Base-by-base conservation (phyloP, 1,284 basidiomycete species). In the Apiotrichum akiyoshidainum region DNA sequence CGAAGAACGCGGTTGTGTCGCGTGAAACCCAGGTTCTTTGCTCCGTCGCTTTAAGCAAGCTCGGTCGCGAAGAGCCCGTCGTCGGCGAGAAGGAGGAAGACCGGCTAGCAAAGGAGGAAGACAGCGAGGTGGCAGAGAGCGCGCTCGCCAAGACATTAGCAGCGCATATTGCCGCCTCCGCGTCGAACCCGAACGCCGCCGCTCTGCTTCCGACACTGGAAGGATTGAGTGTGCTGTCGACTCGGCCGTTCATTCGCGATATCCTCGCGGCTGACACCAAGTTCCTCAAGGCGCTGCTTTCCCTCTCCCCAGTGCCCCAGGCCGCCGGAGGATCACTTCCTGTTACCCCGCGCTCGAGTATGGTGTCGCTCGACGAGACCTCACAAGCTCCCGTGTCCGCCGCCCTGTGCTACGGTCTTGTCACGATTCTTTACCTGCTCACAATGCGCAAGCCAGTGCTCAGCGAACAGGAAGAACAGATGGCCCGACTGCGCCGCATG, bases 151-250 rank as follows among this genome's bases (percentile, higher is more conserved):
- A 73, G 41, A 78, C 83, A 54, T 83, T 92, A 81, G 85, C 83
- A 66, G 77, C 78, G 2, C 78, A 87, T 55, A 78, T 91, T 35
- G 41, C 40, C 33, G 45, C 42, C 21, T 51, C 59, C 26, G 34
- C 59, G 13, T 49, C 33, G n/a, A 52, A 56, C 8, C 41, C 46
- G 5, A 34, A 57, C 40, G 57, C 58, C 16, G 46, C 52, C 5
- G 37, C 60, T 11, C n/a, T 69, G 12, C 75, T 81, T 10, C 87
- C 90, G 63, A 86, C 85, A 9, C 79, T 93, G 19, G 92, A 96
- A 78, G 90, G 87, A 0, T 78, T 96, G 53, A 88, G 88, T 10
- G 89, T 93, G 73, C 83, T 92, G 57, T 89, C 86, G 59, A 79
- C 83, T 37, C 83, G 86, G 61, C 81, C 89, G 0, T 63, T 75